Percentiles rank a stretch among this genome's conserved stretches.
These are phyloP conservation scores for Apiospora malaysiana DNA, from an alignment of 2,329 filamentous ascomycete genomes.

Conservation along the genomic window DNA sequence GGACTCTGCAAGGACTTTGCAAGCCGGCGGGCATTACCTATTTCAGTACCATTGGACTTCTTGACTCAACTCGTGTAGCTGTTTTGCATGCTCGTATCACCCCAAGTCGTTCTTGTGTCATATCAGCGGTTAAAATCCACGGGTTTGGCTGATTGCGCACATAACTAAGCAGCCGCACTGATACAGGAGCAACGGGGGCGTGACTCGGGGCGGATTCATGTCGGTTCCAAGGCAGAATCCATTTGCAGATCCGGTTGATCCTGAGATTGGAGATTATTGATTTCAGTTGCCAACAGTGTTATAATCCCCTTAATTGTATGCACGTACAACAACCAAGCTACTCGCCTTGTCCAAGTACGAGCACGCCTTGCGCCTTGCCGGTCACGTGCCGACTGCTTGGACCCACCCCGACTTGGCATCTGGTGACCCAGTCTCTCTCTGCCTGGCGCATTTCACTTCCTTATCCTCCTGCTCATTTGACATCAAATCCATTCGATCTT, in stretches of 20 bases:
- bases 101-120: neutral
- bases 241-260: neutral
- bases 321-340: too few relatives aligned
- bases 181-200: neutral
- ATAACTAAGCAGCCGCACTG: neutral
- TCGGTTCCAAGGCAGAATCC: neutral
- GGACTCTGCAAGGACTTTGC: neutral
- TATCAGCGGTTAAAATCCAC: neutral
- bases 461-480: conserved; percentile 13
- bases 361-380: neutral
- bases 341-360: neutral
- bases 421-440: conserved; percentile 1
- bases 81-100: conserved; percentile 10
- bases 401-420: conserved; percentile 12
- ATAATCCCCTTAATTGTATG: too few relatives aligned
- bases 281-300: too few relatives aligned
- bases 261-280: too few relatives aligned
- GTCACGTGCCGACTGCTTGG: conserved; percentile 6
- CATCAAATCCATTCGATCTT: conserved; percentile 16
- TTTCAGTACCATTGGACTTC: neutral
- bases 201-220: neutral
- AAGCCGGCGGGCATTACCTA: neutral
- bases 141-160: neutral
- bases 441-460: conserved; percentile 7
- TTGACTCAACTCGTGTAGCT: neutral